These are phyloP conservation scores for Zanthoxylum bungeanum DNA, from an alignment of 345 rosid species.

Conservation along the genomic window DNA sequence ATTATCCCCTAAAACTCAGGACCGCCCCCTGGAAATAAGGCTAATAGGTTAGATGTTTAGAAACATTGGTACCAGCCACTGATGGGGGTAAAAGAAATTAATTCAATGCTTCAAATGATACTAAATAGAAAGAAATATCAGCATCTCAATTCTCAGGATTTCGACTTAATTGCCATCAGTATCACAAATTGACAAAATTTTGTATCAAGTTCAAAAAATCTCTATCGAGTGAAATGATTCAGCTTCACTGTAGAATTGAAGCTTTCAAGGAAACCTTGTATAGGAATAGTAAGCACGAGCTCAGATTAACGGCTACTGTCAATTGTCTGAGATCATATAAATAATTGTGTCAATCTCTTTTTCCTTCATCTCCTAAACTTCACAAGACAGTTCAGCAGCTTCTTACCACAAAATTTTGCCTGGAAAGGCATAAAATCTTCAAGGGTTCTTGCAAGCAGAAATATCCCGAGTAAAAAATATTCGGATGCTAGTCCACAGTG, in stretches of 20 bases:
- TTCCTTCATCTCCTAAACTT: background rate
- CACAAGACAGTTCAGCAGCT: constrained; percentile 2
- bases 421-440: background rate
- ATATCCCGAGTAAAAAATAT: background rate
- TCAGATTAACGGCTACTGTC: background rate
- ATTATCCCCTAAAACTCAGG: no score
- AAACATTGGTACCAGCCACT: background rate
- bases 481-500: background rate
- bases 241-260: background rate
- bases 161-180: background rate
- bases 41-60: background rate
- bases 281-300: background rate
- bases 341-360: background rate
- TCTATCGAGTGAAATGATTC: background rate
- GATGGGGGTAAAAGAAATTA: background rate
- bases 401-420: background rate
- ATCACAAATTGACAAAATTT: background rate
- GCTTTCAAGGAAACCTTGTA: background rate
- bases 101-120: no score
- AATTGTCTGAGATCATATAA: background rate
- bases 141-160: background rate
- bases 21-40: no score
- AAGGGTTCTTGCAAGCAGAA: background rate
- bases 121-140: background rate
- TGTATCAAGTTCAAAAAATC: background rate